Percentiles rank a stretch among this genome's conserved stretches.
These are phyloP conservation scores for Pholiota adiposa DNA, from an alignment of 1,284 basidiomycete genomes.

Conservation along the genomic window DNA sequence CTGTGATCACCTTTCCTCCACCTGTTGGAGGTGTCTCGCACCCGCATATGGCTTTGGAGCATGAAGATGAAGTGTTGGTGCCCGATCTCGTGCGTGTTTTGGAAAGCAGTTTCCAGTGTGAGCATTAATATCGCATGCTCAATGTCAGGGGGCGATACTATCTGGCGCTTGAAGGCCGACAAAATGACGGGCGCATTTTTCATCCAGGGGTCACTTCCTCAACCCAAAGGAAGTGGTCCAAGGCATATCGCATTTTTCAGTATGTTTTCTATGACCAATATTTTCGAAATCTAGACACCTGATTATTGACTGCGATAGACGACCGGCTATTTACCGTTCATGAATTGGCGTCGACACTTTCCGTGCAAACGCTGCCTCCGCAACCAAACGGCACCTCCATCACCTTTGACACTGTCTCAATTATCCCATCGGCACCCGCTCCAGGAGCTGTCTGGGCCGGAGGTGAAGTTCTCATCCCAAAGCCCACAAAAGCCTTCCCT, in stretches of 20 bases:
- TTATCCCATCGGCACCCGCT: slow-evolving; percentile 55
- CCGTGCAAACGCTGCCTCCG: slow-evolving; percentile 61
- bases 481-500: slow-evolving; percentile 49
- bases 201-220: slow-evolving; percentile 65
- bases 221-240: slow-evolving; percentile 68
- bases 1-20: slow-evolving; percentile 56
- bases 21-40: slow-evolving; percentile 48
- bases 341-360: slow-evolving; percentile 66
- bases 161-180: slow-evolving; percentile 60
- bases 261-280: slow-evolving; percentile 29
- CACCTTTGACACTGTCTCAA: slow-evolving; percentile 57
- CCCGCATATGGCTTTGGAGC: slow-evolving; percentile 66
- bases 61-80: slow-evolving; percentile 57
- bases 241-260: slow-evolving; percentile 62
- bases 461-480: slow-evolving; percentile 64
- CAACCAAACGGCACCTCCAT: slow-evolving; percentile 49
- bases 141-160: slow-evolving; percentile 60
- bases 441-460: slow-evolving; percentile 53
- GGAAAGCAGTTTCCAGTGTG: too few relatives aligned
- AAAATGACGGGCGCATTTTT: slow-evolving; percentile 45
- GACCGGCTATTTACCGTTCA: slow-evolving; percentile 64
- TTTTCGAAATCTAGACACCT: not conserved
- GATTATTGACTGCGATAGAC: slow-evolving; percentile 43
- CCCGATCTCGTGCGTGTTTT: slow-evolving; percentile 59
- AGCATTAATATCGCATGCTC: not conserved